Base-by-base conservation (phyloP, 2,329 filamentous ascomycete genomes). In the Stachybotrys elegans region DNA sequence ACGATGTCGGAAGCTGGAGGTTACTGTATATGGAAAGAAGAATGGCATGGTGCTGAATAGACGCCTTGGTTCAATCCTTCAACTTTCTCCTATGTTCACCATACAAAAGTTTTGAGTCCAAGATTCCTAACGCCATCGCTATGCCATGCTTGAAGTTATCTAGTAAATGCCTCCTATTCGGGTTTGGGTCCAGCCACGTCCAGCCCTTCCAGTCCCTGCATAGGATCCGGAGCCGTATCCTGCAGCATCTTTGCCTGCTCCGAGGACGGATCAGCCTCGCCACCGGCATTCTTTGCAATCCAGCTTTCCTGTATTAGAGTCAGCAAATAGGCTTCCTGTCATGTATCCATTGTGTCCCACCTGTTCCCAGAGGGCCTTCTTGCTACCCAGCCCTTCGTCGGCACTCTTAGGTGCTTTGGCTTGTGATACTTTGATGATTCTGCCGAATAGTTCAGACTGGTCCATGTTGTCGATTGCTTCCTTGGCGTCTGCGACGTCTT, bases 401-500 rank as follows among this genome's bases (percentile, higher is more conserved):
- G 82, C 79, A 56, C 88, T 88, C 73, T 95, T 96, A 50, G 93
- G 89, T 23, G 88, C 82, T 66, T 95, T 98, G 35, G 94, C 94
- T 44, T 86, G 79, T 36, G 89, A 91, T 42, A 97, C 92, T 64
- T 91, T 95, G 63, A 98, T 85, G 13, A 93, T 84, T 47, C 88
- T 81, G 11, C 93, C 94, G 62, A 92, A 97, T 37, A 98, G 79
- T 69, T 97, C 92, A 48, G 91, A 86, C 63, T 95, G 90, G 62
- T 98, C 89, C 92, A 98, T 97, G 62, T 98, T 98, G 74, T 97
- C 90, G 63, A 98, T 95, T 41, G 93, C 93, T 67, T 97, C 92
- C 58, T 84, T 84, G 22, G 91, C 92, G 67, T 98, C 93, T 45
- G 84, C 80, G 12, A 82, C 76, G 45, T 89, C 79, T 57, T 96